Conservation (phyloP, 2,329 filamentous ascomycete species). For the Neopestalotiopsis sp. region DNA sequence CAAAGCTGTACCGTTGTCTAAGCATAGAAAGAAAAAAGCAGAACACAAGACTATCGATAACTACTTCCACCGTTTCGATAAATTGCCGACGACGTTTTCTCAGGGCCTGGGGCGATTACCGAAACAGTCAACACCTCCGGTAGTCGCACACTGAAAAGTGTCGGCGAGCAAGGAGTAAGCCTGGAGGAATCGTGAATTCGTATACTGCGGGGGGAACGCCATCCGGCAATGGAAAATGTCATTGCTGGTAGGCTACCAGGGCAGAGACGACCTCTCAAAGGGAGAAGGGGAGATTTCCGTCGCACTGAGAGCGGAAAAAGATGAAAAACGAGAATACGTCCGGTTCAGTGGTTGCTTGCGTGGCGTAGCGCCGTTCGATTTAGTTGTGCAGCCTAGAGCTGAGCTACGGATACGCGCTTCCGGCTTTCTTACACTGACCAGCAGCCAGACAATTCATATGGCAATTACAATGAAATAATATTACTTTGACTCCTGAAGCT, state of each 20-base stretch:
- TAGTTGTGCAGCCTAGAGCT: neutral
- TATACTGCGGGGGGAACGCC: neutral
- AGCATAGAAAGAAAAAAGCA: neutral
- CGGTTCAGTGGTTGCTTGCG: neutral
- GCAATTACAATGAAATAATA: neutral
- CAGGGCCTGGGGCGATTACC: neutral
- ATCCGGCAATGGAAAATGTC: neutral
- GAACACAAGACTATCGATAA: conserved; percentile 9
- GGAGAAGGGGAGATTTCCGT: neutral
- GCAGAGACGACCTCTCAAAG: neutral
- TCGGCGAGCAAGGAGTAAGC: neutral
- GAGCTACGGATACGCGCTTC: neutral
- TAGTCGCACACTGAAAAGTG: neutral
- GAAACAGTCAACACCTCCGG: neutral
- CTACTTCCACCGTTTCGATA: conserved; percentile 2
- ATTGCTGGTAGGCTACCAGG: neutral
- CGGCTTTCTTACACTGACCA: neutral
- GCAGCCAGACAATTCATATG: neutral
- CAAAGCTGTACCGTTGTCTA: neutral
- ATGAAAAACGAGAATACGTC: neutral
- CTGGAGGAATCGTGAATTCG: neutral
- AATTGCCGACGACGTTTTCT: neutral
- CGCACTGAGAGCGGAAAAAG: neutral
- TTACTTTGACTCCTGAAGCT: neutral
- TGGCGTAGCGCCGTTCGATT: neutral